Percentiles rank a stretch among this genome's conserved stretches.
These are phyloP conservation scores for Setomelanomma holmii DNA, from an alignment of 2,329 filamentous ascomycete species.

Conservation along the genomic window DNA sequence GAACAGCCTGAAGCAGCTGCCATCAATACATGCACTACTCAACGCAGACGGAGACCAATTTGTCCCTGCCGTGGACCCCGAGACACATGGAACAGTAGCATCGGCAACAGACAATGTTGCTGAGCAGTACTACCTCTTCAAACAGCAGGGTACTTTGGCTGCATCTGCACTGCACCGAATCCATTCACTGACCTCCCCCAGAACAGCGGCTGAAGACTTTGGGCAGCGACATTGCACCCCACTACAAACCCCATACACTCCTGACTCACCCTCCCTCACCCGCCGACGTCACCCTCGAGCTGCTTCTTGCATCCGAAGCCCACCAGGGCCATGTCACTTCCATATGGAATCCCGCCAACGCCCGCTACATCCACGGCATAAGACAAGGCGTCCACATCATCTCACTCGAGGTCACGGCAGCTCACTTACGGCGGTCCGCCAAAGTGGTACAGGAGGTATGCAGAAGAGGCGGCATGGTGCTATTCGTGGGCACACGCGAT, in stretches of 20 bases:
- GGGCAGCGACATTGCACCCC: slow-evolving; percentile 52
- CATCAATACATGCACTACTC: slow-evolving; percentile 45
- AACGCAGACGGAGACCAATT: slow-evolving; percentile 28
- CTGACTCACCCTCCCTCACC: slow-evolving; percentile 76
- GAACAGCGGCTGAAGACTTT: slow-evolving; percentile 46
- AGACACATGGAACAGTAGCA: slow-evolving; percentile 20
- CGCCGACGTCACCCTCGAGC: slow-evolving; percentile 84
- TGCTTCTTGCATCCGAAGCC: slow-evolving; percentile 65
- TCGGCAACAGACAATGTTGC: slow-evolving; percentile 35
- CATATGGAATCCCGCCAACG: slow-evolving; percentile 93
- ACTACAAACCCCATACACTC: slow-evolving; percentile 72
- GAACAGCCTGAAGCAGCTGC: slow-evolving; percentile 37
- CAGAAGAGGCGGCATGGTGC: slow-evolving; percentile 79
- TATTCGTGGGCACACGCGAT: slow-evolving; percentile 87
- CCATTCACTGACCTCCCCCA: slow-evolving; percentile 23
- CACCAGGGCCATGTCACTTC: slow-evolving; percentile 85
- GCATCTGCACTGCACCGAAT: not conserved
- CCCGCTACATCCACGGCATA: slow-evolving; percentile 91
- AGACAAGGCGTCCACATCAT: slow-evolving; percentile 92
- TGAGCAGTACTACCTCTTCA: slow-evolving; percentile 47
- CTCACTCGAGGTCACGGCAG: slow-evolving; percentile 84
- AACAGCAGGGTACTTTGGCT: not conserved
- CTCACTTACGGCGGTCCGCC: slow-evolving; percentile 90
- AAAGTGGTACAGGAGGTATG: slow-evolving; percentile 89
- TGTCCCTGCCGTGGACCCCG: slow-evolving; percentile 28